Evolutionary conservation across 2,329 filamentous ascomycete genomes (phyloP), one percentile per base, ranked within the genome.

Genomic region (Fusarium neocosmosporiellum): DNA sequence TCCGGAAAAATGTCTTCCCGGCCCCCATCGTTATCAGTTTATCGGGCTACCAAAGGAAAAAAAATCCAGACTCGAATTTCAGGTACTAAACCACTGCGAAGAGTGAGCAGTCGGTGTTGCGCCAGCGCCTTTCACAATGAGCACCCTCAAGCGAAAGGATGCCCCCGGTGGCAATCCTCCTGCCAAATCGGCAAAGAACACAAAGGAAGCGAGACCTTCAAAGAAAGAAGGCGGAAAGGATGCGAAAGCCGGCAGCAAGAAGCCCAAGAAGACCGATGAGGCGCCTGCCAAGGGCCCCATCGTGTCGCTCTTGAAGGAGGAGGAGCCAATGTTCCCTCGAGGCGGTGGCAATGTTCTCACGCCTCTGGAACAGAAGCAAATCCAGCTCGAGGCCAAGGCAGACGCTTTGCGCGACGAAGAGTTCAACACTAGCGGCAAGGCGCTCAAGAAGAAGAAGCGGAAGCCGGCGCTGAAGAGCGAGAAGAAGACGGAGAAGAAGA

Each of bases 291-390:
- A 81, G 68, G 77, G 75, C 9, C 79, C 82, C 16, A 73, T 84
- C 33, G 80, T 88, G 63, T 86, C 87, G 39, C 79, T 85, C 13
- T 79, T 89, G 59, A 90, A 88, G 81, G 92, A 96, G 74, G 96
- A 98, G 74, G 96, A 98, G 80, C 91, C 92, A 36, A 88, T 96
- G 50, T 99, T 99, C 78, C 96, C 96, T 75, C 91, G 96, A 87
- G 96, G 96, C 64, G 97, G 96, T 48, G 96, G 91, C 61, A 97
- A 94, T 79, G 88, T 98, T 60, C 85, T 99, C 80, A 98, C 96
- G 2, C 95, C 96, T 22, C 86, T 99, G 59, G 96, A 99, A 82
- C 93, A 97, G 80, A 98, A 98, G 84, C 94, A 98, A 83, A 98
- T 99, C 71, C 93, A 96, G 78, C 92, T 97, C 66, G 93, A 98